Base-by-base conservation (phyloP, 2,329 filamentous ascomycete species). In the Alternaria brassicicola region DNA sequence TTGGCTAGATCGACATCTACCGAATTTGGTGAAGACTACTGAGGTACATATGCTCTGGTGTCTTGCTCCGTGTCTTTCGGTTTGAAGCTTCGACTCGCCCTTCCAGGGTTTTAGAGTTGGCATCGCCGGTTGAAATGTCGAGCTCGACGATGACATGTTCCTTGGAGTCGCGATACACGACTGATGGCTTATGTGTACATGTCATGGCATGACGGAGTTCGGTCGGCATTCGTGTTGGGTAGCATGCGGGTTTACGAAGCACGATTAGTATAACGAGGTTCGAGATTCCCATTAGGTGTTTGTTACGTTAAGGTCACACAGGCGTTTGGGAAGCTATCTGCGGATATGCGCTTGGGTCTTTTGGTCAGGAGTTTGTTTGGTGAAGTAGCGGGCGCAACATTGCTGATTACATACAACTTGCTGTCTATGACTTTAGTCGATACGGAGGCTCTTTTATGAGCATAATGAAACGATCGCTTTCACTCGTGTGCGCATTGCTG, bases 1-100 rank as follows among this genome's bases (percentile, higher is more conserved):
- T 77, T 57, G 74, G 69, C 23, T 77, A 51, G 9, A 19, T 9
- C 3, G 12, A 6, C 19, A 30, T 38, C 23, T 12, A 35, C 17
- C 17, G 12, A 19, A 36, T 35, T 25, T 19, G 17, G 41, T 21
- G 39, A 26, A 13, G 26, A 47, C 6, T 49, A 4, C 15, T 33
- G 43, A 26, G 10, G 23, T 21, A 10, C 23, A 42, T 17, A 15
- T 19, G 17, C 25, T 36, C 21, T 17, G 10, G 19, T 28, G 42
- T 58, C 49, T 53, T 28, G 54, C 53, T 61, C 58, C 49, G 23
- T 35, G 31, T 41, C 39, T 17, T 30, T 38, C 38, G 21, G 54
- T 48, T 61, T 54, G 58, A 61, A 51, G 58, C 58, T 58, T 61
- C 50, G 58, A 61, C 58, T 61, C 58, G 50, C 58, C 54, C 45